Evolutionary conservation across 2,329 filamentous ascomycete genomes (phyloP).

Genomic region (Fusarium sarcochroum): DNA sequence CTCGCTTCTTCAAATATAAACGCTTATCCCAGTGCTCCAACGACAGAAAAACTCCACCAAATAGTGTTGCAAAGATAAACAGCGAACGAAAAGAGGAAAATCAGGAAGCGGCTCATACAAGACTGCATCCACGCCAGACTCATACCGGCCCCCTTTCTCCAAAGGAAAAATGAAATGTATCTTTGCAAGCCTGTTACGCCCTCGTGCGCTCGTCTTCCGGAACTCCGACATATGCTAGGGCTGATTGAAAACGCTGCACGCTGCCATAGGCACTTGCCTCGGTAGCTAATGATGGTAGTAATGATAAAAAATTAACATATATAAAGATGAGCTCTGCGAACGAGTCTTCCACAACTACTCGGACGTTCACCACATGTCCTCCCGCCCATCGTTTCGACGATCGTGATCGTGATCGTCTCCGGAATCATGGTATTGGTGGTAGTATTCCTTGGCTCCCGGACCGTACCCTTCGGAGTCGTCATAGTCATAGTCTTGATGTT

Average conservation of each 20-base stretch:
- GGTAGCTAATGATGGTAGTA: conserved; percentile 35
- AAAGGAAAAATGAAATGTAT: conserved; percentile 33
- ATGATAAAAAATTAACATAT: conserved; percentile 44
- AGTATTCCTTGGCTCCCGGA: conserved; percentile 59
- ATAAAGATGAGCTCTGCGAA: conserved; percentile 36
- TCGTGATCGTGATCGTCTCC: conserved; percentile 53
- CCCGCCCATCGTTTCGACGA: conserved; percentile 53
- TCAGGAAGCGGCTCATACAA: conserved; percentile 28
- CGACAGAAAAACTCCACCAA: conserved; percentile 37
- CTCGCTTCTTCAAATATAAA: conserved; percentile 41
- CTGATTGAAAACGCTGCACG: conserved; percentile 46
- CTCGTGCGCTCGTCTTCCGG: conserved; percentile 46
- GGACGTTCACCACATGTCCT: conserved; percentile 61
- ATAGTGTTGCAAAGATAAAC: conserved; percentile 29
- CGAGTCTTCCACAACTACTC: conserved; percentile 18
- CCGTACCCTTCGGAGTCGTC: conserved; percentile 57
- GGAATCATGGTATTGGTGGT: conserved; percentile 57
- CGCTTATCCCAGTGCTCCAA: conserved; percentile 43
- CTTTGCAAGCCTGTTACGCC: conserved; percentile 43
- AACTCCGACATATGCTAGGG: conserved; percentile 56
- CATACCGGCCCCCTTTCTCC: conserved; percentile 35
- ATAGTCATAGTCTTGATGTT: conserved; percentile 56
- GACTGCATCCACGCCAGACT: conserved; percentile 34
- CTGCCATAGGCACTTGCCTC: conserved; percentile 38
- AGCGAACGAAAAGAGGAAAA: conserved; percentile 23